Evolutionary conservation across 2,329 filamentous ascomycete genomes (phyloP).

Genomic region (Dactylonectria macrodidyma): DNA sequence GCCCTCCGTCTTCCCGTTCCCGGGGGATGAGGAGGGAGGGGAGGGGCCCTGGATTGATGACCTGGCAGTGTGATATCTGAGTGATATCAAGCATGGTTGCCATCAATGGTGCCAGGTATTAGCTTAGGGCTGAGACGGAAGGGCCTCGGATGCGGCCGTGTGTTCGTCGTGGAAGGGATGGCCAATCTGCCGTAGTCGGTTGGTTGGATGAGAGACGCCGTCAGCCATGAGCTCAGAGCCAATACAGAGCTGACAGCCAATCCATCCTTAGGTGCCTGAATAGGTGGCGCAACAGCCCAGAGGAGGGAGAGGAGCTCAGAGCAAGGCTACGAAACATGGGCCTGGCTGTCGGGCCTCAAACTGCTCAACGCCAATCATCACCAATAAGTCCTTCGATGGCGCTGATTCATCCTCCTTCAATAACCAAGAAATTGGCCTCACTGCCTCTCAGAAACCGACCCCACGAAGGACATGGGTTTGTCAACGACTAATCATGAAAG

Average conservation of each 20-base stretch:
- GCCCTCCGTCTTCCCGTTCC: slow-evolving; percentile 21
- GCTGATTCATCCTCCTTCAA: background rate
- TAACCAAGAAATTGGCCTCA: background rate
- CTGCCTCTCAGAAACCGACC: background rate
- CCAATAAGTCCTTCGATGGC: background rate
- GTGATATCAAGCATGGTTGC: background rate
- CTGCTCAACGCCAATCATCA: slow-evolving; percentile 21
- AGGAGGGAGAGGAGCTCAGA: background rate
- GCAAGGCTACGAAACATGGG: slow-evolving; percentile 36
- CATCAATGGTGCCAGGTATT: background rate
- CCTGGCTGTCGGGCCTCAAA: slow-evolving; percentile 35
- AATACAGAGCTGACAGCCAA: slow-evolving; percentile 16
- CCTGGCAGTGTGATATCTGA: slow-evolving; percentile 5
- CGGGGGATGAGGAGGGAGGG: slow-evolving; percentile 25
- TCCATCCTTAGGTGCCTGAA: background rate
- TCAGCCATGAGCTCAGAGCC: background rate
- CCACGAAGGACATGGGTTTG: too few species aligned
- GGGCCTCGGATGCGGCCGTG: slow-evolving; percentile 40
- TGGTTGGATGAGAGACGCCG: slow-evolving; percentile 14
- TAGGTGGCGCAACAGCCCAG: too few species aligned
- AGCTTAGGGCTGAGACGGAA: slow-evolving; percentile 31
- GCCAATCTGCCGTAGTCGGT: background rate
- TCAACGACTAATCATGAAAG: background rate
- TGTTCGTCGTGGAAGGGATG: slow-evolving; percentile 25
- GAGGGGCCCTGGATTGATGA: background rate